Evolutionary conservation across 345 rosid species (phyloP).

Genomic region (Stellera chamaejasme): DNA sequence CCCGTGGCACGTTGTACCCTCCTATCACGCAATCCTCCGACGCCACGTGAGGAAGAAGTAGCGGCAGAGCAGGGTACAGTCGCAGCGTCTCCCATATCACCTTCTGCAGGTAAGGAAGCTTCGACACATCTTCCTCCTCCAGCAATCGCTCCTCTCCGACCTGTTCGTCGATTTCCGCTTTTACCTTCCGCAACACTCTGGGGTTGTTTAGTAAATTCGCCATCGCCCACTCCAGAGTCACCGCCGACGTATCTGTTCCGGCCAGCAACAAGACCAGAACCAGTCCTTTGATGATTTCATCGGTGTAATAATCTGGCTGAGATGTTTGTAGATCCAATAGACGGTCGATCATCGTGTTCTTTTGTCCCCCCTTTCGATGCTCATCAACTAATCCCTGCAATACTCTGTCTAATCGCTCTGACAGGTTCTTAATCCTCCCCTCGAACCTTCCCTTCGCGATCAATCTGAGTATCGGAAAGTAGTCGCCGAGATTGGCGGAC

Average conservation of each 20-base stretch:
- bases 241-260: conserved; percentile 12
- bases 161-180: conserved; percentile 2
- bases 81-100: conserved; percentile 8
- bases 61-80: conserved; percentile 6
- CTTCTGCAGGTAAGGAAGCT: conserved; percentile 8
- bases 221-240: conserved; percentile 16
- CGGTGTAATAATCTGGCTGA: not conserved
- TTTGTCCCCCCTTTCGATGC: not conserved
- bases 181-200: not conserved
- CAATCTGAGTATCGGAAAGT: not conserved
- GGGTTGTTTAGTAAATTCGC: conserved; percentile 9
- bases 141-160: conserved; percentile 6
- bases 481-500: not conserved
- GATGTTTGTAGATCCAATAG: conserved; percentile 1
- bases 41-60: conserved; percentile 3
- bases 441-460: not conserved
- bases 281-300: conserved; percentile 1
- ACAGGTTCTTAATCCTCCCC: not conserved
- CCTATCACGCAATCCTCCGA: conserved; percentile 7
- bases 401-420: not conserved
- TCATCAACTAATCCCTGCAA: not conserved
- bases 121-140: conserved; percentile 7
- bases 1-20: conserved; percentile 12
- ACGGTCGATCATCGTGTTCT: conserved; percentile 1
- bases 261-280: conserved; percentile 3